Evolutionary conservation across 1,284 basidiomycete species (phyloP), one percentile per base, ranked within the genome.

Genomic region (Pseudozyma thailandica): DNA sequence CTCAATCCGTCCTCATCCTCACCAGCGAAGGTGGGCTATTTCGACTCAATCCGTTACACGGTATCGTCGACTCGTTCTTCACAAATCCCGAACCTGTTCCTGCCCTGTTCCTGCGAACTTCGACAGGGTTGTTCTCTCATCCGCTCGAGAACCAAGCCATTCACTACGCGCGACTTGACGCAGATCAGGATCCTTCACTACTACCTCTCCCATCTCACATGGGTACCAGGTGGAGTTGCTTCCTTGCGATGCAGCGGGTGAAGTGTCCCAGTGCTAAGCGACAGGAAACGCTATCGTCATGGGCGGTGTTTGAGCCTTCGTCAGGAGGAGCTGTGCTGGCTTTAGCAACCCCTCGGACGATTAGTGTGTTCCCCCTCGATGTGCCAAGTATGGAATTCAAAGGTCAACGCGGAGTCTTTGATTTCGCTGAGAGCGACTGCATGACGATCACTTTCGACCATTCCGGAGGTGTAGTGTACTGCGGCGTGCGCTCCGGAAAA

Each of bases 401-500:
- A 10, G 25, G 8, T 4, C 4, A 12, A 21, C 16, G 5, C 0
- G 26, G 26, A 23, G 8, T 18, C 15, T 39, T 20, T n/a, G 6
- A 28, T 25, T 37, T 15, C 2, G 27, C 33, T 9, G 37, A 31
- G 1, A 66, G 63, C 52, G 52, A 66, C 20, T 45, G 54, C 26
- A 66, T 52, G 63, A 45, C 57, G 2, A 20, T 52, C 4, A 26
- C 52, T 0, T 59, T 66, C 33, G 25, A 43, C 20, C 18, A 16
- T 15, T 6, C 6, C 10, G 49, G 56, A 27, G 18, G 41, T 10
- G 26, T 16, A 1, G 47, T 69, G 6, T 69, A 45, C 21, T 54
- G 43, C 38, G 65, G 65, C 5, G 21, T 44, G 1, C 50, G 65
- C 1, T 62, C 59, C 2, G 65, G 65, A 18, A 13, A 12, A 1